Conservation (phyloP, 148 eudicot genomes). For the Chenopodium berlandieri region DNA sequence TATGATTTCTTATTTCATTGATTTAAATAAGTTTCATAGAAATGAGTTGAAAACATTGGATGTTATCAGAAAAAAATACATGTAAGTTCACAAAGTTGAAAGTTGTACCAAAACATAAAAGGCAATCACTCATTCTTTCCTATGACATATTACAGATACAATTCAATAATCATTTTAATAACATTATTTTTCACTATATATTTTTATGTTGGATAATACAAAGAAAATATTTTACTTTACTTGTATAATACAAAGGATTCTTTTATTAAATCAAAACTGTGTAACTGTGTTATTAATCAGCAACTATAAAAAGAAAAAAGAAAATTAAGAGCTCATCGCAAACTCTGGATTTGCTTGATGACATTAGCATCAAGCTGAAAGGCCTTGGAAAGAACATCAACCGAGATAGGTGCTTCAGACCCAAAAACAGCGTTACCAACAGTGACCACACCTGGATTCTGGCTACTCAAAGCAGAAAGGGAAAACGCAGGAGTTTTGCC, state of each 20-base stretch:
- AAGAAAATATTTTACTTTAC: not conserved
- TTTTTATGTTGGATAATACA: not conserved
- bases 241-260: not conserved
- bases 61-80: no score
- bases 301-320: no score
- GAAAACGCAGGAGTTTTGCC: conserved; percentile 4
- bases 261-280: not conserved
- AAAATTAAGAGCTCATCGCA: not conserved
- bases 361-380: conserved; percentile 10
- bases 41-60: no score
- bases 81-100: no score
- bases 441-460: conserved; percentile 6
- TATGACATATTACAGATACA: no score
- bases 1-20: no score
- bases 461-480: conserved; percentile 8
- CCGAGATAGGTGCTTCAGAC: not conserved
- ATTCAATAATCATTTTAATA: not conserved
- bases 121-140: no score
- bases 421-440: not conserved
- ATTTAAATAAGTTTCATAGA: no score
- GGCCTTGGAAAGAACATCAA: conserved; percentile 13
- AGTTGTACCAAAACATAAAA: no score
- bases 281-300: not conserved
- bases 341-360: not conserved
- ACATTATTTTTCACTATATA: not conserved